Percentiles rank a stretch among this genome's conserved stretches.
Evolutionary conservation across 257 asterid genomes (phyloP).

Genomic region (Nicotiana otophora): DNA sequence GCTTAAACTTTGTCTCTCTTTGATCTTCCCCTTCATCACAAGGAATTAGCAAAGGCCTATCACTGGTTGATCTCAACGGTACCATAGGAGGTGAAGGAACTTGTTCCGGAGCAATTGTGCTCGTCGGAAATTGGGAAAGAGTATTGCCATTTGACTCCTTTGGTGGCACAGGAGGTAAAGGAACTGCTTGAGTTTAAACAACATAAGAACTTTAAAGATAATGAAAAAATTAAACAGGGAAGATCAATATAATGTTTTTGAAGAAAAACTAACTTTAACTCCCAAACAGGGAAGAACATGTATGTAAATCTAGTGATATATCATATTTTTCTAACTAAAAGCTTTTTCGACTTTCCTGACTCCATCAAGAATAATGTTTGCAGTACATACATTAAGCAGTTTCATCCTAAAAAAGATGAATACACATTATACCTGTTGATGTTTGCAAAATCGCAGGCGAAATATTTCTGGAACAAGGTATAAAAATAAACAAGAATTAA

Average conservation of each 20-base stretch:
- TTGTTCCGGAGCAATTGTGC: not conserved
- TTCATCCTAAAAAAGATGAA: too few relatives aligned
- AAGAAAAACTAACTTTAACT: not conserved
- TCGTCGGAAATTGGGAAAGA: not conserved
- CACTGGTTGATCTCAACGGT: not conserved
- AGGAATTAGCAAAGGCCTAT: not conserved
- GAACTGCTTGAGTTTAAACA: not conserved
- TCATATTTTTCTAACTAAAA: too few relatives aligned
- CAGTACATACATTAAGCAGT: too few relatives aligned
- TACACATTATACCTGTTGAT: too few relatives aligned
- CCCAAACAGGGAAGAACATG: not conserved
- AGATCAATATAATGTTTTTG: not conserved
- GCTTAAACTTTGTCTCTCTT: not conserved
- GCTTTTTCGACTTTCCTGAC: too few relatives aligned
- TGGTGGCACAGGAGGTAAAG: not conserved
- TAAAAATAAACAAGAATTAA: too few relatives aligned
- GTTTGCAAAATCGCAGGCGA: too few relatives aligned
- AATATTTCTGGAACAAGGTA: too few relatives aligned
- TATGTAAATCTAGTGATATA: too few relatives aligned
- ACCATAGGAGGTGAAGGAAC: not conserved
- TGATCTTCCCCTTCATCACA: not conserved
- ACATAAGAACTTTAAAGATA: not conserved
- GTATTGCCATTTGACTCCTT: not conserved
- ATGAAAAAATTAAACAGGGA: not conserved
- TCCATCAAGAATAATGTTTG: too few relatives aligned